A percentile compares a stretch with the other conserved stretches of the same genome.
Evolutionary conservation across 208 protist species (phyloP).

Genomic region (Trypanosoma boissoni): DNA sequence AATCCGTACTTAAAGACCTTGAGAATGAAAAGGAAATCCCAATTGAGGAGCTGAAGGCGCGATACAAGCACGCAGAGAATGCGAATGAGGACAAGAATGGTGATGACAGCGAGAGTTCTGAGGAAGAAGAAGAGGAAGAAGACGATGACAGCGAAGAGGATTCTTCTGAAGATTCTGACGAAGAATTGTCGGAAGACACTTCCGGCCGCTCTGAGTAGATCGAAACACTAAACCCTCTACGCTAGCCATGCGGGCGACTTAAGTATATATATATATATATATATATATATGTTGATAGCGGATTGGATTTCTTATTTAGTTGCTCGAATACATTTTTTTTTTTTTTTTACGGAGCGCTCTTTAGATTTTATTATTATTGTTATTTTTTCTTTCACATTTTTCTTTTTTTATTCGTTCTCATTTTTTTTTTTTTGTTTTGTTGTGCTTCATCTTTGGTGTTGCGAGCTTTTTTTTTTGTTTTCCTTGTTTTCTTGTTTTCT

Average conservation of each 20-base stretch:
- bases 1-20: slow-evolving; percentile 63
- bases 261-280: no score
- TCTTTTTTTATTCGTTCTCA: not conserved
- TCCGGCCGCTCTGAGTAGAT: no score
- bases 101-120: slow-evolving; percentile 1
- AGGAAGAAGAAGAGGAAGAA: slow-evolving; percentile 22
- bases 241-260: no score
- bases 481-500: slow-evolving; percentile 2
- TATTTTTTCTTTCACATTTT: not conserved
- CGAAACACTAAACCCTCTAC: no score
- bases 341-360: not conserved
- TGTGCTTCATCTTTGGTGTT: slow-evolving; percentile 5
- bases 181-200: slow-evolving; percentile 13
- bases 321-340: no score
- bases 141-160: slow-evolving; percentile 29
- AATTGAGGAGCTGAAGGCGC: slow-evolving; percentile 69
- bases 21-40: slow-evolving; percentile 82
- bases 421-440: slow-evolving; percentile 5
- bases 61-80: slow-evolving; percentile 36
- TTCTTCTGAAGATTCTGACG: slow-evolving; percentile 34
- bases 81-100: not conserved
- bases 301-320: no score
- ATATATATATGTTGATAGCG: no score
- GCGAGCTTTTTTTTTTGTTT: not conserved
- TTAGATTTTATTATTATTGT: not conserved